A percentile compares a stretch with the other conserved stretches of the same genome.
Evolutionary conservation across 1,284 basidiomycete genomes (phyloP).

Genomic region (Puccinia horiana): DNA sequence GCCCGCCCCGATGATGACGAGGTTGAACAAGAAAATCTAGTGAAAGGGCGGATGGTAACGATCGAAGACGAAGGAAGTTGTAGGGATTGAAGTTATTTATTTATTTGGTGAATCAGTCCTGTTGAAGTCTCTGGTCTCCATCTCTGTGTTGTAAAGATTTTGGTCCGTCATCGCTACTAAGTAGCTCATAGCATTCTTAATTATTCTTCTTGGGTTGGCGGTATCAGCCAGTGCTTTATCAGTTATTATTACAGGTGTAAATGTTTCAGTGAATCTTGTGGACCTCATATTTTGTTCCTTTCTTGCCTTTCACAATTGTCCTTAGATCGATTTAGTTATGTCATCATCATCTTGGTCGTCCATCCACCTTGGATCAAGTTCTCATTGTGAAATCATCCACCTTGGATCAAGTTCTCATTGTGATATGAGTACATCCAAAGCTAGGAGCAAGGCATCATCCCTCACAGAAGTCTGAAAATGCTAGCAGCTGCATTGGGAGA

Average conservation of each 20-base stretch:
- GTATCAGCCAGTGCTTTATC: not conserved
- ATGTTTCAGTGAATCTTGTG: not conserved
- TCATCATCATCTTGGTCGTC: too few species aligned
- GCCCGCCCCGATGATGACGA: conserved; percentile 18
- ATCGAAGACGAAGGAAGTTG: conserved; percentile 24
- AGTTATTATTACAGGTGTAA: not conserved
- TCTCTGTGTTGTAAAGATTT: conserved; percentile 3
- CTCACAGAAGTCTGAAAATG: too few species aligned
- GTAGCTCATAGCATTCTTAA: not conserved
- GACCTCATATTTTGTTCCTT: not conserved
- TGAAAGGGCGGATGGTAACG: conserved; percentile 6
- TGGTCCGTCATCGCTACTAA: not conserved
- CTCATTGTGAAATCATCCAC: too few species aligned
- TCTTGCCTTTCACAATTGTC: not conserved
- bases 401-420: too few species aligned
- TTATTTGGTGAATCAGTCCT: not conserved
- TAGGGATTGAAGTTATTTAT: not conserved
- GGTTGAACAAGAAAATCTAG: conserved; percentile 11
- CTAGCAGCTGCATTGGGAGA: too few species aligned
- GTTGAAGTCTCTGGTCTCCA: not conserved
- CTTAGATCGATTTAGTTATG: too few species aligned
- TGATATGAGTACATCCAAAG: too few species aligned
- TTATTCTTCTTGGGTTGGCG: not conserved
- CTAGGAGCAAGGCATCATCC: too few species aligned
- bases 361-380: too few species aligned